Evolutionary conservation across 768 basidiomycete genomes (phyloP).

Genomic region (Tubosaeta sp.): DNA sequence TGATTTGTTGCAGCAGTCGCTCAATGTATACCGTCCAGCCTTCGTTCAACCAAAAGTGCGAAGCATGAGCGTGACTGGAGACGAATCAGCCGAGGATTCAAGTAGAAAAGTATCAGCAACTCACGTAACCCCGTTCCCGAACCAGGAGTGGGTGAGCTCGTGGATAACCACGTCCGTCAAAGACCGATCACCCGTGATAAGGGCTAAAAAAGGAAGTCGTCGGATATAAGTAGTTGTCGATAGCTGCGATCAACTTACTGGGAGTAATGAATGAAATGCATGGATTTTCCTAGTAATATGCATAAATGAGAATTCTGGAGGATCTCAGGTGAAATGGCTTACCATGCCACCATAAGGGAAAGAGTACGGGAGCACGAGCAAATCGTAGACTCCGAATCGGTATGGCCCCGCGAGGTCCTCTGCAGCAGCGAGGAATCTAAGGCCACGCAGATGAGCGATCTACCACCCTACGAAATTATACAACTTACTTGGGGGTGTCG

Average conservation of each 20-base stretch:
- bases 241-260: slow-evolving; percentile 42
- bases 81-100: background rate
- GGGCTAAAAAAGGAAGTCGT: slow-evolving; percentile 34
- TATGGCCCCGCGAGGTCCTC: slow-evolving; percentile 76
- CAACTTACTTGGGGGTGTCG: slow-evolving; percentile 66
- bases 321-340: background rate
- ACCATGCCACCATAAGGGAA: slow-evolving; percentile 95
- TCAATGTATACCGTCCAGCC: slow-evolving; percentile 96
- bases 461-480: too few species aligned
- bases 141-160: slow-evolving; percentile 85
- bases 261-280: slow-evolving; percentile 88
- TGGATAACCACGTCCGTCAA: slow-evolving; percentile 89
- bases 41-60: slow-evolving; percentile 89
- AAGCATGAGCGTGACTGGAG: slow-evolving; percentile 59
- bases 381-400: slow-evolving; percentile 82
- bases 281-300: slow-evolving; percentile 71
- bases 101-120: slow-evolving; percentile 17
- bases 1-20: slow-evolving; percentile 63
- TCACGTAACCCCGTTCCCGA: slow-evolving; percentile 86
- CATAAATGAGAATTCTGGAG: background rate
- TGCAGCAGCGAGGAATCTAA: slow-evolving; percentile 66
- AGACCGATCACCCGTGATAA: slow-evolving; percentile 82
- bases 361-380: slow-evolving; percentile 83
- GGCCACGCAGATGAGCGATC: background rate
- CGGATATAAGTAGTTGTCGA: background rate